Percentiles rank a stretch among this genome's conserved stretches.
phyloP scores from a whole-genome alignment of 768 basidiomycete genomes.

The Kwoniella newhampshirensis region DNA sequence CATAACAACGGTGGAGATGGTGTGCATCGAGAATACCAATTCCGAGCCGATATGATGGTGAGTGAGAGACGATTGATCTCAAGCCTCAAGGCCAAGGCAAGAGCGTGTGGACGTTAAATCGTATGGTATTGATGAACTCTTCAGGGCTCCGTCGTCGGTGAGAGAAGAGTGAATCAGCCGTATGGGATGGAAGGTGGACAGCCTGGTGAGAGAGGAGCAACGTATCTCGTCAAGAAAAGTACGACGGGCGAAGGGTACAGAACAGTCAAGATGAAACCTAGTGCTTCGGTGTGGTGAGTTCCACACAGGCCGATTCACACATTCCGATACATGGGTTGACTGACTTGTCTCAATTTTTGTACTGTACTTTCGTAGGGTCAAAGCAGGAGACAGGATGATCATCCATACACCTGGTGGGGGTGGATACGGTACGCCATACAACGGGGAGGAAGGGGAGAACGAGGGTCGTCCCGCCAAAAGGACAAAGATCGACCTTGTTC shows the following conservation, averaged over 20 bases:
- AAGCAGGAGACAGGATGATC: slow-evolving; percentile 5
- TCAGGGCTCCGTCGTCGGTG: slow-evolving; percentile 28
- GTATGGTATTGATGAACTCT: slow-evolving; percentile 18
- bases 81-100: slow-evolving; percentile 21
- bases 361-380: neutral
- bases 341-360: neutral
- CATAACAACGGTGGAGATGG: slow-evolving; percentile 10
- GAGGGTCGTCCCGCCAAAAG: slow-evolving; percentile 1
- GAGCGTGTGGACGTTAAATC: slow-evolving; percentile 21
- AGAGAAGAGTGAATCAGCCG: slow-evolving; percentile 33
- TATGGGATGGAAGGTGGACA: slow-evolving; percentile 56
- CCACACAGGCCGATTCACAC: neutral
- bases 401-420: slow-evolving; percentile 35
- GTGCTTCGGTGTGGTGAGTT: slow-evolving; percentile 7
- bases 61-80: neutral
- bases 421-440: slow-evolving; percentile 19
- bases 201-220: slow-evolving; percentile 15
- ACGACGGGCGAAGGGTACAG: neutral
- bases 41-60: slow-evolving; percentile 15
- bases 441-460: neutral
- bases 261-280: slow-evolving; percentile 10
- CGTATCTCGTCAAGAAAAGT: slow-evolving; percentile 8
- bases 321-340: neutral
- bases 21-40: slow-evolving; percentile 23
- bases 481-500: neutral